Base-by-base conservation (phyloP, 2,329 filamentous ascomycete genomes). In the Fusarium secorum region DNA sequence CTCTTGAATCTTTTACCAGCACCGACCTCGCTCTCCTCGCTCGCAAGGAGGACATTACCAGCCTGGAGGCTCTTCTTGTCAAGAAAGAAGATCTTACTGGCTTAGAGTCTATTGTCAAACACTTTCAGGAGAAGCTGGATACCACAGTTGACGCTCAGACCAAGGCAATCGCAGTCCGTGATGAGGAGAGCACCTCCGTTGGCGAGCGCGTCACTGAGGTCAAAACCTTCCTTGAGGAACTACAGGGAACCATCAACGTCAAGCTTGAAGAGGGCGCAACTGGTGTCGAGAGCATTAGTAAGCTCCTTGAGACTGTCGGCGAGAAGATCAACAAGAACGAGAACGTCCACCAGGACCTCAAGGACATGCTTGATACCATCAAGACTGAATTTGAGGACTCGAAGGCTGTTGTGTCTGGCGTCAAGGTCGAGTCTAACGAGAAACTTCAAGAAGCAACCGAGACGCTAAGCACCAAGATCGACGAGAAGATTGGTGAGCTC, bases 351-450 rank as follows among this genome's bases (percentile, higher is more conserved):
- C 85, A 88, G n/a, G 91, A 90, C 68, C 83, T 95, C 57, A 91
- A 90, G 75, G 90, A 91, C 60, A 86, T 95, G 79, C 88, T 90
- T 42, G 90, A 93, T 59, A 88, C 90, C 5, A 90, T 98, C 81
- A 94, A 92, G 79, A 84, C 88, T 2, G 95, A 98, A 78, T 97
- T 98, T 66, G 94, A 98, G 75, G 92, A 95, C 69, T 91, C 93
- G 15, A 92, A 93, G 73, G 90, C 90, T 20, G 89, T 92, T n/a
- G 87, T 96, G 28, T 91, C 93, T 61, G 92, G 91, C 11, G 87
- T 90, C 56, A 96, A 95, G 81, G 85, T 93, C n/a, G 93, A 97
- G 68, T 88, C 90, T 6, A 93, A 97, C 68, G 92, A 94, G 76
- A 94, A 94, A 78, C 89, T 91, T 33, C 86, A 89, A 70, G 81